phyloP scores from a whole-genome alignment of 225 moss, liverwort and hornwort species.

The Thuidium tamariscinum region DNA sequence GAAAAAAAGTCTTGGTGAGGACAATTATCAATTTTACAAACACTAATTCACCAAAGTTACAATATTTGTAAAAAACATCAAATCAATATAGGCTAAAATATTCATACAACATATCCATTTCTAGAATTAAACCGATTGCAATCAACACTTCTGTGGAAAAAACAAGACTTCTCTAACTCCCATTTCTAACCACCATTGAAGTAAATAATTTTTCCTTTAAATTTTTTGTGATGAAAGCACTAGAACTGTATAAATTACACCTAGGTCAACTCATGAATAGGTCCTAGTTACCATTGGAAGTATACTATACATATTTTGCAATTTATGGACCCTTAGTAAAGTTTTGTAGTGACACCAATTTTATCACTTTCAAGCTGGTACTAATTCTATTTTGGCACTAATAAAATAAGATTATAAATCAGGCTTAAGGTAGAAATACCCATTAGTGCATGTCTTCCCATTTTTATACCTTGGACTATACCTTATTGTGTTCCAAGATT shows the following conservation, averaged over 20 bases:
- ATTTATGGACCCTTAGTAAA: not conserved
- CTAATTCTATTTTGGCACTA: not conserved
- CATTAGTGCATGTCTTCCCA: no score
- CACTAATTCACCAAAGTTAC: not conserved
- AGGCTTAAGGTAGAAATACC: no score
- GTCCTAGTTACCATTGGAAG: not conserved
- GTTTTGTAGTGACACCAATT: not conserved
- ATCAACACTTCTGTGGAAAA: rapidly evolving
- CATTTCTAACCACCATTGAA: rapidly evolving
- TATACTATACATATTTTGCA: not conserved
- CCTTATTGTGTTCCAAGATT: no score
- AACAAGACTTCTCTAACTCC: rapidly evolving
- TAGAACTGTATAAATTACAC: rapidly evolving
- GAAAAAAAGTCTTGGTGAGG: not conserved
- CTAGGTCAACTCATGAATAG: rapidly evolving
- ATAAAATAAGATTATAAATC: no score
- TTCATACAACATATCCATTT: not conserved
- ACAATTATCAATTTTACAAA: not conserved
- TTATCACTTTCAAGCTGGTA: not conserved
- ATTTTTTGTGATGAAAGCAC: not conserved
- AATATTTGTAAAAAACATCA: not conserved
- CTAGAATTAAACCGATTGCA: not conserved
- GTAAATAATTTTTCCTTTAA: rapidly evolving
- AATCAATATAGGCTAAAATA: not conserved
- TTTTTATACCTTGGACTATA: no score